phyloP scores from a whole-genome alignment of 192 early-diverging fungal genomes.

The Entrophospora sp. region DNA sequence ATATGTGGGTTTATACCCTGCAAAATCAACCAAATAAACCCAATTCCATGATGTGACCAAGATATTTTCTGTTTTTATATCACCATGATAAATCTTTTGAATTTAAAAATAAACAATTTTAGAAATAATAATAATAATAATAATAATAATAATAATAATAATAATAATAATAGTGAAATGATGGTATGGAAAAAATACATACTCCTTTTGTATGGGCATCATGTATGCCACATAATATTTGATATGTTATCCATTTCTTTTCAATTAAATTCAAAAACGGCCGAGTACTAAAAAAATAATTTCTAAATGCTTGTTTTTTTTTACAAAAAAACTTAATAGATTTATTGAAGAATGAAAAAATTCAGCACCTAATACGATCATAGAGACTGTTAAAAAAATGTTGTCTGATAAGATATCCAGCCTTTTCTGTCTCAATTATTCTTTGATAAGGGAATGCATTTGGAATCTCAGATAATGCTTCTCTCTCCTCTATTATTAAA shows the following conservation, averaged over 20 bases:
- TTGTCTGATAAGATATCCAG: conserved; percentile 84
- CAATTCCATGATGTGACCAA: conserved; percentile 94
- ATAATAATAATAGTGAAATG: no score
- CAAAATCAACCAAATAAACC: conserved; percentile 85
- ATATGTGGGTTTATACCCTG: conserved; percentile 84
- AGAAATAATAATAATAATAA: background rate
- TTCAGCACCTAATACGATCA: conserved; percentile 73
- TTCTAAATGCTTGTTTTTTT: background rate
- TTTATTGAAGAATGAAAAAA: background rate
- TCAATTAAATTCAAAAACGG: conserved; percentile 82
- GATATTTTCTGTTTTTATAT: conserved; percentile 94
- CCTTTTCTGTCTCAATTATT: conserved; percentile 81
- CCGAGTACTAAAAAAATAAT: conserved; percentile 56
- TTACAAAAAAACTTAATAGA: background rate
- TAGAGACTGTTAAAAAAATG: conserved; percentile 90
- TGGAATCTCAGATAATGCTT: conserved; percentile 54
- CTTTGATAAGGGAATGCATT: conserved; percentile 73
- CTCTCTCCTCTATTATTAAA: conserved; percentile 57
- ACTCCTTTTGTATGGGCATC: conserved; percentile 57
- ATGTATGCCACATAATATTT: conserved; percentile 71
- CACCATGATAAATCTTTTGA: conserved; percentile 76
- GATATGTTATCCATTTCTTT: conserved; percentile 93
- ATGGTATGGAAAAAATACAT: no score
- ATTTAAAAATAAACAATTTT: background rate
- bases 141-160: no score